Evolutionary conservation across 2,329 filamentous ascomycete species (phyloP).

Genomic region (Fusarium xyrophilum): DNA sequence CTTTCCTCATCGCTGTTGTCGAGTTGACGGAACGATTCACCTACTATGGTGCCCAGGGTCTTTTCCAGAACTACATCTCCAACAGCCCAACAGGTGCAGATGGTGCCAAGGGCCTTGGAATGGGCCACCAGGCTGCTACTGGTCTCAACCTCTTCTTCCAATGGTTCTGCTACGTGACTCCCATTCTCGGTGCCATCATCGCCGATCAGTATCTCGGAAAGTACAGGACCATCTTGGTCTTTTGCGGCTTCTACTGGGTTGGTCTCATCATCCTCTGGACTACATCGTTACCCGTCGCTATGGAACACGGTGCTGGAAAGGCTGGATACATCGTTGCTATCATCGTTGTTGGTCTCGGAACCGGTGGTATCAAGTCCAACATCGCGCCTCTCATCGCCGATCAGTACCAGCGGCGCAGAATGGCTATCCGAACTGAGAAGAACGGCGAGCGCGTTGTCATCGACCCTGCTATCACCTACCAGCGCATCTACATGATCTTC

Average conservation of each 20-base stretch:
- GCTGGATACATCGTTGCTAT: conserved; percentile 62
- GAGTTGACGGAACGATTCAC: conserved; percentile 65
- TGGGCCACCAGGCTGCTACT: conserved; percentile 62
- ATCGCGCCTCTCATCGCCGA: conserved; percentile 66
- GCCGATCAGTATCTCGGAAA: conserved; percentile 65
- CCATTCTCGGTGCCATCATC: conserved; percentile 60
- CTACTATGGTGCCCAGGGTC: conserved; percentile 60
- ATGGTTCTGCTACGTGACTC: conserved; percentile 56
- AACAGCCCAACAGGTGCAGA: conserved; percentile 45
- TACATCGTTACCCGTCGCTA: conserved; percentile 52
- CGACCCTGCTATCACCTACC: conserved; percentile 70
- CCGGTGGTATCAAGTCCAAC: conserved; percentile 74
- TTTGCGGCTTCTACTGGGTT: conserved; percentile 64
- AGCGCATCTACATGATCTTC: conserved; percentile 77
- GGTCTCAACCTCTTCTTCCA: conserved; percentile 63
- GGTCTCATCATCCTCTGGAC: conserved; percentile 62
- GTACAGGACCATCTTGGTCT: conserved; percentile 67
- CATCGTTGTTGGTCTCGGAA: conserved; percentile 70
- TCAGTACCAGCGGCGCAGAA: conserved; percentile 64
- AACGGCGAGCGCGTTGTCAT: conserved; percentile 67
- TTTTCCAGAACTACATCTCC: conserved; percentile 64
- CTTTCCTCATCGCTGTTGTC: conserved; percentile 63
- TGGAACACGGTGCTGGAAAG: conserved; percentile 51
- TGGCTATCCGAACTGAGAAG: conserved; percentile 57
- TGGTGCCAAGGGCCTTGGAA: conserved; percentile 59